Evolutionary conservation across 1,284 basidiomycete genomes (phyloP), one percentile per base, ranked within the genome.

Genomic region (Puccinia triticina): DNA sequence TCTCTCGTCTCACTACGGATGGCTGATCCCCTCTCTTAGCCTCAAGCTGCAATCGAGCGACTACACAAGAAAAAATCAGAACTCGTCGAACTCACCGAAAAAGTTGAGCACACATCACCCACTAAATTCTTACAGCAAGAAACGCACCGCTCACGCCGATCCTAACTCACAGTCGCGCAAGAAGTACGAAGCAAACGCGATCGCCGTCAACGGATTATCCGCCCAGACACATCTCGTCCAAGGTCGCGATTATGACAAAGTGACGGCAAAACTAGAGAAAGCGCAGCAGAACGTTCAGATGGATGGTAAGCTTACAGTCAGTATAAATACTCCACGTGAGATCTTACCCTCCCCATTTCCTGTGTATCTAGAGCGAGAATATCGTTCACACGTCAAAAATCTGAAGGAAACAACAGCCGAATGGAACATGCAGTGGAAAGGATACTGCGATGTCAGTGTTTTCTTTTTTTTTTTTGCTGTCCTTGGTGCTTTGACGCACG

Each of bases 381-480:
- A 96, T 86, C 90, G 91, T 48, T 94, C 94, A 87, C 96, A 95
- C 87, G 91, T 94, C 12, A 91, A 91, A 80, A 92, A 92, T 0
- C 88, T 98, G 76, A 91, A 92, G 84, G 93, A 94, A 82, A 97
- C 94, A 29, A 91, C 90, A 69, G 89, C 89, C 82, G 93, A 93
- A 86, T 99, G 96, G 96, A 95, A 98, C 86, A 89, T 90, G 82
- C 93, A 94, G 84, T 99, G 96, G 96, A 97, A 94, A 87, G 88
- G 88, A 8, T 97, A 95, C 87, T 95, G 94, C 86, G 95, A 98
- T 84, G 88, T 89, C 78, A 85, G 87, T 55, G 4, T 7, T 46
- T 18, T 48, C n/a, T 29, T 3, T 37, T 10, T 2, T 77, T 40
- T 32, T 14, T 26, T 11, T 23, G n/a, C 78, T 1, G 67, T 43